These are phyloP conservation scores for Penicillium sp. DNA, from an alignment of 2,329 filamentous ascomycete genomes.

Conservation along the genomic window DNA sequence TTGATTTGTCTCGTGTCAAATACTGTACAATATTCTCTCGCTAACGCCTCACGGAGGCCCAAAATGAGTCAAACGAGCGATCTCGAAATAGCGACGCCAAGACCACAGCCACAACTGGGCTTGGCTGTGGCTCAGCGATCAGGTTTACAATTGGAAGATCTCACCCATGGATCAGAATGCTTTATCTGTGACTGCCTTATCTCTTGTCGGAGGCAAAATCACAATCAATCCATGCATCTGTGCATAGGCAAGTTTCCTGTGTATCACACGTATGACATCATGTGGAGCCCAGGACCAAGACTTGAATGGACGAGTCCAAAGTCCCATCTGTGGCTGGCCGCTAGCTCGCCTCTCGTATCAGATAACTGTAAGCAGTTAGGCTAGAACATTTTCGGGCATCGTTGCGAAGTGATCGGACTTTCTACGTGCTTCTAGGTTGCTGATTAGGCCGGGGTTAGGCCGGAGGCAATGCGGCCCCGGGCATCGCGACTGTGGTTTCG, in stretches of 20 bases:
- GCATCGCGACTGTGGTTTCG: neutral
- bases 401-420: neutral
- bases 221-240: neutral
- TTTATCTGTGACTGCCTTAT: neutral
- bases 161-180: neutral
- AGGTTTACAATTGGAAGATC: neutral
- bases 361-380: neutral
- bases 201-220: neutral
- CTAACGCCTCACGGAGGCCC: neutral
- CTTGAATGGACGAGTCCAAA: neutral
- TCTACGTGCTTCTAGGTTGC: neutral
- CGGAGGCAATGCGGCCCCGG: neutral
- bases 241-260: neutral
- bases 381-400: neutral
- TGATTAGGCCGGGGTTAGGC: neutral
- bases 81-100: neutral
- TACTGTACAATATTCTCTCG: neutral
- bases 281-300: neutral
- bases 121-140: neutral
- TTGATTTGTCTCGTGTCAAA: neutral
- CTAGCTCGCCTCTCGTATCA: neutral
- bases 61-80: neutral
- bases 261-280: slow-evolving; percentile 6
- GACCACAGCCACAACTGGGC: neutral
- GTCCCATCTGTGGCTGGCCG: neutral